Evolutionary conservation across 345 rosid species (phyloP), one percentile per base, ranked within the genome.

Genomic region (Passiflora organensis): DNA sequence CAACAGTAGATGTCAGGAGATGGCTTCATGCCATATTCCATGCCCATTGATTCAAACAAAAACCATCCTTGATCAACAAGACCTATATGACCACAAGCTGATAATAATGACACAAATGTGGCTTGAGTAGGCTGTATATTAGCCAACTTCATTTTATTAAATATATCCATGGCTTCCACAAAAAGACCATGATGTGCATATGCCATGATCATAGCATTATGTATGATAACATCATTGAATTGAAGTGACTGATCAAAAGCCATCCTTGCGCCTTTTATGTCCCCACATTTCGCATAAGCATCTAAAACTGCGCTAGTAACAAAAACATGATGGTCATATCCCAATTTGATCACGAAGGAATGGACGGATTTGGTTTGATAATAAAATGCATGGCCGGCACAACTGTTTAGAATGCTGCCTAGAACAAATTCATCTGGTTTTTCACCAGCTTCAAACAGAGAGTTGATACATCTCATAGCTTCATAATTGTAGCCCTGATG

Each of bases 261-360:
- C 50, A 60, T 51, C 38, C 58, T 48, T 44, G 81, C 75, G 49
- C 62, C 51, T 36, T 48, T 20, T 22, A 76, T 66, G 55, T 72
- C 72, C 22, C 81, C 75, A 6, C 75, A 69, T 58, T 76, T 72
- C 52, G 77, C 67, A 66, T 76, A 72, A 42, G 81, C 81, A 66
- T 76, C 78, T 44, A 76, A 60, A 21, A 66, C 48, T 51, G 78
- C 71, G 69, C 78, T 72, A 22, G 63, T 62, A 41, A 66, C 60
- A 23, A 58, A 72, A 3, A 22, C 57, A 45, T 70, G 46, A 24
- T 18, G 18, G 32, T 66, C 58, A 53, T 56, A 63, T 36, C 78
- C 76, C 16, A 39, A 62, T 57, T 67, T 77, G 48, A 51, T 44
- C 55, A 63, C 39, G 51, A 69, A 63, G 32, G 81, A 36, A 53